Percentiles rank a stretch among this genome's conserved stretches.
Evolutionary conservation across 805 yeast species (phyloP).

Genomic region (Lipomyces anomalus): DNA sequence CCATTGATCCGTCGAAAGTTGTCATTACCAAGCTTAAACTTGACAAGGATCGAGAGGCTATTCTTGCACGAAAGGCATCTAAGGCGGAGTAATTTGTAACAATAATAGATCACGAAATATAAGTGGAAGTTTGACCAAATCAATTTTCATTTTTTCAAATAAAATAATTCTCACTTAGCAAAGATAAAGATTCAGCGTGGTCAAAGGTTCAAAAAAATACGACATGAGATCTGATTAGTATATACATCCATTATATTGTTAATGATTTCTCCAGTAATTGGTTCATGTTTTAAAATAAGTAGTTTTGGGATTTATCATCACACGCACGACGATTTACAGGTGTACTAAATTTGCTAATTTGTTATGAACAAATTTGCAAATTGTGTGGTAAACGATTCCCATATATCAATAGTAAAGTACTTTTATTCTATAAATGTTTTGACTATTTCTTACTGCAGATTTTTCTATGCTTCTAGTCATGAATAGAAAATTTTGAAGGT

Average conservation of each 20-base stretch:
- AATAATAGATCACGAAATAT: background rate
- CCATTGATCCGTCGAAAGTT: constrained; percentile 97
- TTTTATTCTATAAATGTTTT: constrained; percentile 2
- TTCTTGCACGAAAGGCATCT: constrained; percentile 43
- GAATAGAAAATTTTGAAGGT: constrained; percentile 17
- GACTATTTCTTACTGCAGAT: constrained; percentile 19
- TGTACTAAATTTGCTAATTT: constrained; percentile 5
- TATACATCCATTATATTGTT: background rate
- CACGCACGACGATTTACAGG: constrained; percentile 19
- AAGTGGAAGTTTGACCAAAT: background rate
- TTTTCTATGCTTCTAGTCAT: background rate
- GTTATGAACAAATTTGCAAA: no score
- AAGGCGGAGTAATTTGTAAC: background rate
- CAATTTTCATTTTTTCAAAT: background rate
- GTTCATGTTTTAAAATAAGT: background rate
- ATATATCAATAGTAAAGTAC: constrained; percentile 8
- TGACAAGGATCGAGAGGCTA: constrained; percentile 98
- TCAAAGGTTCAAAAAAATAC: background rate
- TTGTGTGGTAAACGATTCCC: constrained; percentile 27
- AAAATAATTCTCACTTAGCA: background rate
- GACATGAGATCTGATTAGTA: no score
- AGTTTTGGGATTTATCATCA: constrained; percentile 22
- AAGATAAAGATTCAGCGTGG: no score
- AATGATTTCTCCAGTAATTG: constrained; percentile 5
- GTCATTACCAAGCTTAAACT: constrained; percentile 97